phyloP scores from a whole-genome alignment of 768 basidiomycete species.

The Tricholoma saponaceum region DNA sequence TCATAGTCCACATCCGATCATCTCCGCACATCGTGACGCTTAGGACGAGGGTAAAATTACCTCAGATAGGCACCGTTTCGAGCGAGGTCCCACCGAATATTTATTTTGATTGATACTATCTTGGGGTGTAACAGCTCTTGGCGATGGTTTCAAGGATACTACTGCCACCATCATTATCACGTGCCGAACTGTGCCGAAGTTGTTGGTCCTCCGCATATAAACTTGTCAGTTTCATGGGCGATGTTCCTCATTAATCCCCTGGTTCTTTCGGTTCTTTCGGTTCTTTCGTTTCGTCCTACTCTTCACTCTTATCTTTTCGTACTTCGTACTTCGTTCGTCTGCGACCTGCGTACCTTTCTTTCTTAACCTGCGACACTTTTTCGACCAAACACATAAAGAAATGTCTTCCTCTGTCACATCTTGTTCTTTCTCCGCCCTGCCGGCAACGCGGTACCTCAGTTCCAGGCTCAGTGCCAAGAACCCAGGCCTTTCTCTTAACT shows the following conservation, averaged over 20 bases:
- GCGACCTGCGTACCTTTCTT: constrained; percentile 1
- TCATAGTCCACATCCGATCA: not conserved
- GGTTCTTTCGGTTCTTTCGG: too few relatives aligned
- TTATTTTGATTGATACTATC: constrained; percentile 14
- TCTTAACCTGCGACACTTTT: not conserved
- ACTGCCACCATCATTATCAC: constrained; percentile 4
- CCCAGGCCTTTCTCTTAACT: constrained; percentile 11
- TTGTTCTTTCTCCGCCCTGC: constrained; percentile 4
- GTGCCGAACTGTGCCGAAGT: not conserved
- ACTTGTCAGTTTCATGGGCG: not conserved
- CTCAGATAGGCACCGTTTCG: not conserved
- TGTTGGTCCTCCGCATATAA: constrained; percentile 7
- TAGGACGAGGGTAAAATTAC: not conserved
- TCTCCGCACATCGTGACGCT: too few relatives aligned
- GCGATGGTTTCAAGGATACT: not conserved
- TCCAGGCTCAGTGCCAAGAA: constrained; percentile 10
- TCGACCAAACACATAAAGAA: not conserved
- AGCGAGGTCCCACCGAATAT: constrained; percentile 5
- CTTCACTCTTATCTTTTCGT: not conserved
- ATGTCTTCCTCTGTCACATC: constrained; percentile 14
- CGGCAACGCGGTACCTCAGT: not conserved
- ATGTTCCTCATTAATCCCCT: not conserved
- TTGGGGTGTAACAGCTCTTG: not conserved
- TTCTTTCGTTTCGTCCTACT: not conserved
- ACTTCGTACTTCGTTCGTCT: constrained; percentile 1